These are phyloP conservation scores for Talaromyces pinophilus DNA, from an alignment of 2,329 filamentous ascomycete genomes.

Conservation along the genomic window DNA sequence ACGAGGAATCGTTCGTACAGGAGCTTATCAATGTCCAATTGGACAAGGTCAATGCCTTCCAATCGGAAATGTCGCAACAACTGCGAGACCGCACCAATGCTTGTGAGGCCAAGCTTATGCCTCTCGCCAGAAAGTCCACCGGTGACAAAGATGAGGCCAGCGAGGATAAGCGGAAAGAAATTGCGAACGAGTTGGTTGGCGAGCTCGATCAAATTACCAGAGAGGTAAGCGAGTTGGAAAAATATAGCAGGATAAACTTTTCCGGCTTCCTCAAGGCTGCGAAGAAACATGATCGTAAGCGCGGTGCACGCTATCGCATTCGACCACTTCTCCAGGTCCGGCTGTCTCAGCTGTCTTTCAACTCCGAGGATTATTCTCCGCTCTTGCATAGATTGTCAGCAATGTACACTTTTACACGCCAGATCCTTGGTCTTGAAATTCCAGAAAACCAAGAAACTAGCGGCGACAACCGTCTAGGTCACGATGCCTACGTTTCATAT, in stretches of 20 bases:
- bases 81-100: slow-evolving; percentile 78
- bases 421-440: slow-evolving; percentile 59
- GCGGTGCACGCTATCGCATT: slow-evolving; percentile 82
- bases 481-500: slow-evolving; percentile 76
- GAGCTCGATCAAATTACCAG: slow-evolving; percentile 87
- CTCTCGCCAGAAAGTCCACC: slow-evolving; percentile 47
- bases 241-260: slow-evolving; percentile 95
- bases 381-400: slow-evolving; percentile 84
- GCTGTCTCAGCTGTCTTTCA: slow-evolving; percentile 85
- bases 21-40: slow-evolving; percentile 93
- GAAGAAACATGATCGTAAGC: slow-evolving; percentile 97
- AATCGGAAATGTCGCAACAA: slow-evolving; percentile 76
- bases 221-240: slow-evolving; percentile 89
- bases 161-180: slow-evolving; percentile 48
- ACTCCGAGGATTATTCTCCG: slow-evolving; percentile 90
- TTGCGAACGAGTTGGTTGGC: slow-evolving; percentile 68
- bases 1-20: slow-evolving; percentile 91
- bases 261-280: slow-evolving; percentile 97
- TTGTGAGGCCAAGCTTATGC: slow-evolving; percentile 66
- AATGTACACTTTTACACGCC: slow-evolving; percentile 92
- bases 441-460: slow-evolving; percentile 54
- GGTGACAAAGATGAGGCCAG: slow-evolving; percentile 38
- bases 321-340: slow-evolving; percentile 89
- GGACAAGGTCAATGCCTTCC: slow-evolving; percentile 91
- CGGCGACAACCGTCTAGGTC: slow-evolving; percentile 49